A percentile compares a stretch with the other conserved stretches of the same genome.
These are phyloP conservation scores for Globisporangium perplexum DNA, from an alignment of 352 stramenopile species.

Conservation along the genomic window DNA sequence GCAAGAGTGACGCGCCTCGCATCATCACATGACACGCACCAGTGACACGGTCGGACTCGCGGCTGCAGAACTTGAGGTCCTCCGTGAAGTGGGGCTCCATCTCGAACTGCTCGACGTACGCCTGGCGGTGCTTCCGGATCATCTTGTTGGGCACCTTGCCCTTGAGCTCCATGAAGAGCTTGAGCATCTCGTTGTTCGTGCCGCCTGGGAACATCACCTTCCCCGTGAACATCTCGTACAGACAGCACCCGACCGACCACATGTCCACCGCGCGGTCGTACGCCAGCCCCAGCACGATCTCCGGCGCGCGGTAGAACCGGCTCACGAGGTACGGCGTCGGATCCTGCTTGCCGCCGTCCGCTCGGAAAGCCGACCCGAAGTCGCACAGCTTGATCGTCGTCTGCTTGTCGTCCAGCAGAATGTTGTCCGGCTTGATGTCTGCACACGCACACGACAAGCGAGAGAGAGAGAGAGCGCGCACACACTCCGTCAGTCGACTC, in stretches of 20 bases:
- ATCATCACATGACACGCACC: conserved; percentile 25
- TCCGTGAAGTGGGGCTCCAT: conserved; percentile 87
- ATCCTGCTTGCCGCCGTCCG: conserved; percentile 88
- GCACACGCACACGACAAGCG: too few species aligned
- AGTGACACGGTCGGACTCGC: conserved; percentile 74
- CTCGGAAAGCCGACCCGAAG: conserved; percentile 96
- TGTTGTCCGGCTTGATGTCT: conserved; percentile 99
- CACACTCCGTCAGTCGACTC: too few species aligned
- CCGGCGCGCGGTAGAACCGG: conserved; percentile 97
- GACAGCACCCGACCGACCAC: conserved; percentile 95
- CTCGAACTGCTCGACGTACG: conserved; percentile 75
- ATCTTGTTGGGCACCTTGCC: conserved; percentile 83
- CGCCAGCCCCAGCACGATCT: conserved; percentile 87
- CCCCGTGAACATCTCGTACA: conserved; percentile 98
- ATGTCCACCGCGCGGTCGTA: conserved; percentile 97
- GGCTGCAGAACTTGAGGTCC: conserved; percentile 82
- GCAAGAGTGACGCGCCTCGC: too few species aligned
- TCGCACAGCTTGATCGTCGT: conserved; percentile 96
- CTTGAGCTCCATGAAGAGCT: conserved; percentile 96
- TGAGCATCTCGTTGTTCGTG: conserved; percentile 98
- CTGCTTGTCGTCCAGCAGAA: conserved; percentile 95
- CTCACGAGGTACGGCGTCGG: conserved; percentile 98
- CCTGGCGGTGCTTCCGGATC: conserved; percentile 74
- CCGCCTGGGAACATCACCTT: conserved; percentile 95
- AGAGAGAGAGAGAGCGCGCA: too few species aligned